These are phyloP conservation scores for Avicennia marina DNA, from an alignment of 257 asterid species.

Conservation along the genomic window DNA sequence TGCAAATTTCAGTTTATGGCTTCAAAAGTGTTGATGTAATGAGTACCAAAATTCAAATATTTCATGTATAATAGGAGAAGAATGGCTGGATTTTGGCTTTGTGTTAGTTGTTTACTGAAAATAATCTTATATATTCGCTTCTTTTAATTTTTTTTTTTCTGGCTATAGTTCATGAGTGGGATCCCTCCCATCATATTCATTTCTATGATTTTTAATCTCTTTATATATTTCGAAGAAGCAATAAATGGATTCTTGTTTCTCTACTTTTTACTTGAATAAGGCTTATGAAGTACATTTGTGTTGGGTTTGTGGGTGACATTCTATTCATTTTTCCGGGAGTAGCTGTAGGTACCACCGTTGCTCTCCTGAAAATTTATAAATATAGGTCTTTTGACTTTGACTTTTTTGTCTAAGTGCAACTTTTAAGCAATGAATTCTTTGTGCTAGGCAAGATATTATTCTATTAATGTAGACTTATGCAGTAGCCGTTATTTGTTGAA, in stretches of 20 bases:
- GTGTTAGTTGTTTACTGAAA: not conserved
- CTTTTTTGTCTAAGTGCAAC: not conserved
- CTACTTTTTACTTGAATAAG: not conserved
- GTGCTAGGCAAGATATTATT: not conserved
- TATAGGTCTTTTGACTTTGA: not conserved
- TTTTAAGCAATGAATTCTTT: not conserved
- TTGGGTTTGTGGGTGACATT: not conserved
- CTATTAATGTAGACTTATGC: not conserved
- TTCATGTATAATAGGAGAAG: not conserved
- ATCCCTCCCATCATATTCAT: not conserved
- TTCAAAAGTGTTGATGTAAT: too few relatives aligned
- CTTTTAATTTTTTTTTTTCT: not conserved
- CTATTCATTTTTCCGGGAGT: not conserved
- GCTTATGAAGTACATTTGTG: not conserved
- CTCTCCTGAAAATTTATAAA: not conserved
- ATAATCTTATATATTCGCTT: not conserved
- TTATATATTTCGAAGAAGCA: not conserved
- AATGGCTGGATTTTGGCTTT: not conserved
- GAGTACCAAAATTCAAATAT: not conserved
- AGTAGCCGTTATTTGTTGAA: not conserved
- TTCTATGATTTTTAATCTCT: not conserved
- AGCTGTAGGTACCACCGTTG: not conserved
- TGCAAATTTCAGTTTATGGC: too few relatives aligned
- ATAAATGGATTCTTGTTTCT: constrained; percentile 5
- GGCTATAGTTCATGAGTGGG: not conserved